Conservation (phyloP, 2,329 filamentous ascomycete genomes). For the Magnaporthales sp. region DNA sequence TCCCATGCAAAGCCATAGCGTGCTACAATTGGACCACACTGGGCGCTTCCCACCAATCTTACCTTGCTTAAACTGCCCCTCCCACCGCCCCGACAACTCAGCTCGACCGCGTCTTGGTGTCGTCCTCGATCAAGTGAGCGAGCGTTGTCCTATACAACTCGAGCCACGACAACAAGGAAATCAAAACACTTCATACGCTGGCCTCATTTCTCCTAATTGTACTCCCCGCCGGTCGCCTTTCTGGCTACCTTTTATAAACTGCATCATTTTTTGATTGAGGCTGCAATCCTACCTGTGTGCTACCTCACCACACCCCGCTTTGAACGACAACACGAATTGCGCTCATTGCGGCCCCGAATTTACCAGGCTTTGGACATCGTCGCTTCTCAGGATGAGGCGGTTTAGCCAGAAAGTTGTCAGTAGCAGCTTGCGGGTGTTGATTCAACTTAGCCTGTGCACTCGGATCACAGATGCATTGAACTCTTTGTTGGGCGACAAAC, state of each 20-base stretch:
- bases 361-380: background rate
- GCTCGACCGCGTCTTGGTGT: background rate
- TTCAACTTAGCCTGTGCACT: background rate
- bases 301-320: background rate
- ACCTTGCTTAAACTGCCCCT: background rate
- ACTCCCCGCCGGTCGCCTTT: background rate
- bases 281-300: background rate
- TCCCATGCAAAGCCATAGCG: background rate
- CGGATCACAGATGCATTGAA: background rate
- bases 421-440: conserved; percentile 19
- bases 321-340: background rate
- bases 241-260: background rate
- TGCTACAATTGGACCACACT: background rate
- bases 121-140: background rate
- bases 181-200: background rate
- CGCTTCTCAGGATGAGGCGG: conserved; percentile 71
- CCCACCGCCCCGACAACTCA: background rate
- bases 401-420: conserved; percentile 96
- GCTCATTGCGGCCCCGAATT: background rate
- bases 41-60: background rate
- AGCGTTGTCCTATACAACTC: background rate
- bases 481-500: background rate
- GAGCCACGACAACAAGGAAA: background rate
- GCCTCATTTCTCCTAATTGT: conserved; percentile 8
- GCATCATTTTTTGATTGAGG: background rate